Evolutionary conservation across 345 rosid species (phyloP).

Genomic region (Lumnitzera racemosa): DNA sequence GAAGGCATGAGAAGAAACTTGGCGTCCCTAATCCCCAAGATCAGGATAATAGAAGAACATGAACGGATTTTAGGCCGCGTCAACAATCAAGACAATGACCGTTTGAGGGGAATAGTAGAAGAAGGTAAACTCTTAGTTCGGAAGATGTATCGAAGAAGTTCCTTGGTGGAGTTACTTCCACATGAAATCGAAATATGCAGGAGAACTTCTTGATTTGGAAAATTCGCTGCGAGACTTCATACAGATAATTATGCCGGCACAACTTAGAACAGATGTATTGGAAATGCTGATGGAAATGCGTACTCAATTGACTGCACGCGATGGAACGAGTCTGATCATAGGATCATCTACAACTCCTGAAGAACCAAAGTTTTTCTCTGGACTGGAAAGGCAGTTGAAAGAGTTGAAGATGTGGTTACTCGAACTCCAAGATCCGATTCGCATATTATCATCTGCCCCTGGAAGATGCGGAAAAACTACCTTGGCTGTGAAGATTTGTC

Average conservation of each 20-base stretch:
- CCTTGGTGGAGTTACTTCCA: too few species aligned
- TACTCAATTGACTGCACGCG: background rate
- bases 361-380: conserved; percentile 16
- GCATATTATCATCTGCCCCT: conserved; percentile 42
- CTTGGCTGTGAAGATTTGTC: conserved; percentile 32
- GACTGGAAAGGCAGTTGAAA: conserved; percentile 28
- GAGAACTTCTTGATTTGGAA: conserved; percentile 18
- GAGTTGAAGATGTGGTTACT: conserved; percentile 37
- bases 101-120: too few species aligned
- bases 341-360: conserved; percentile 22
- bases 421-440: conserved; percentile 9
- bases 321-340: background rate
- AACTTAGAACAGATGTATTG: conserved; percentile 13
- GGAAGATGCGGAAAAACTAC: conserved; percentile 60
- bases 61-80: too few species aligned
- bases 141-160: too few species aligned
- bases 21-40: conserved; percentile 6
- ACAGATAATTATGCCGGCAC: conserved; percentile 11
- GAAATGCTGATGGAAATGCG: background rate
- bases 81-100: too few species aligned
- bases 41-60: background rate
- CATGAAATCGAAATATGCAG: background rate
- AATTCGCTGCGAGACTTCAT: conserved; percentile 7
- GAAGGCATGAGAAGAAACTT: conserved; percentile 5
- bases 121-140: too few species aligned